These are phyloP conservation scores for Glutinoglossum americanum DNA, from an alignment of 495 filamentous ascomycete genomes.

Conservation along the genomic window DNA sequence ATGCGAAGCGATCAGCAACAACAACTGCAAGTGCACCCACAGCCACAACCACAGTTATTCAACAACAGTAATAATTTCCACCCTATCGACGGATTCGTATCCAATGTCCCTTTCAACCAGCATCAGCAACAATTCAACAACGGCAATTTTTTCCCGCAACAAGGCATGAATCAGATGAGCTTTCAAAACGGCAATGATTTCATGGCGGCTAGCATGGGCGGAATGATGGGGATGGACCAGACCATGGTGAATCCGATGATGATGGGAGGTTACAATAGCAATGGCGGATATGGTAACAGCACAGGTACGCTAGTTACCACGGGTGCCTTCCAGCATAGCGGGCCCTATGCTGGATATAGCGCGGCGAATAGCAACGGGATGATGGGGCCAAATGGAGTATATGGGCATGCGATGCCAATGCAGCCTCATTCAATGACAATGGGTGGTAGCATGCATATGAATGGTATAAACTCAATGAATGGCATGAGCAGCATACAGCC, in stretches of 20 bases:
- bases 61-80: conserved; percentile 5
- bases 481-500: conserved; percentile 6
- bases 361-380: conserved; percentile 1
- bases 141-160: conserved; percentile 9
- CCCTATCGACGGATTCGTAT: not conserved
- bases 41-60: conserved; percentile 9
- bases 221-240: conserved; percentile 20
- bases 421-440: not conserved
- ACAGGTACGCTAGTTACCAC: conserved; percentile 5
- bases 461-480: conserved; percentile 8
- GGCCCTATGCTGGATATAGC: not conserved
- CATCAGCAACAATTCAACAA: conserved; percentile 7
- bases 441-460: conserved; percentile 10
- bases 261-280: conserved; percentile 13
- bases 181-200: conserved; percentile 8
- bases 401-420: conserved; percentile 2
- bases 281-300: conserved; percentile 12
- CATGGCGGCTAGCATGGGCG: conserved; percentile 22
- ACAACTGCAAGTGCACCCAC: conserved; percentile 10
- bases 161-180: conserved; percentile 21
- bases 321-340: not conserved
- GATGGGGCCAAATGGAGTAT: conserved; percentile 7
- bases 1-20: conserved; percentile 17
- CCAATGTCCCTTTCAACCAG: not conserved
- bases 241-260: conserved; percentile 16